Base-by-base conservation (phyloP, 2,329 filamentous ascomycete genomes). In the Venturia pyrina region DNA sequence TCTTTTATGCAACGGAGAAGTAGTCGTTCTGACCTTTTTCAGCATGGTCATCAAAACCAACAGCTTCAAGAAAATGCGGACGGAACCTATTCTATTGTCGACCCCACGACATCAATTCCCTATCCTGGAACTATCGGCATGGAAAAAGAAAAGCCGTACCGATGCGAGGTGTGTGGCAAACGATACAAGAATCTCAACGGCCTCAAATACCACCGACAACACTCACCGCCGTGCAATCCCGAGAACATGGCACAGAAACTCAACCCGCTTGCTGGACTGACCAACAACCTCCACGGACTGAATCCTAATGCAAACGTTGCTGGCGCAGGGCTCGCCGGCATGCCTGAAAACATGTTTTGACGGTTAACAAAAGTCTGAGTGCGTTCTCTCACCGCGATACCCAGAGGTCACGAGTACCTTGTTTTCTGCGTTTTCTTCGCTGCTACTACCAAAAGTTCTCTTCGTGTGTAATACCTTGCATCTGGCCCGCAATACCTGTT, bases 141-240 rank as follows among this genome's bases (percentile, higher is more conserved):
- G 95, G 95, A 99, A 79, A 99, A 98, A 77, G 93, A 98, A 80
- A 99, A 99, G 81, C 95, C 95, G 2, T 98, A 98, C 76, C 93
- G 93, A 74, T 99, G 95, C 77, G 93, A 98, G 70, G 89, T 92
- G 13, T 99, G 95, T 75, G 93, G 93, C 72, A 99, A 99, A 81
- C 89, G 95, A 64, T 99, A 99, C 80, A 99, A 99, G 87, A 99
- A 99, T 74, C 78, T 99, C 68, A 99, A 99, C 77, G 95, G 95
- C 7, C 85, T 99, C 68, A 99, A 99, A 86, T 99, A 99, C 75
- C 87, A 89, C 73, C 74, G 80, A 66, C 76, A 82, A 70, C 78
- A 97, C 76, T 95, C 91, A 15, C 89, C 91, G 32, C 89, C 89
- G 64, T 97, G 93, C 80, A 96, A 96, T 73, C 91, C 92, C 0